Percentiles rank a stretch among this genome's conserved stretches.
Conservation (phyloP, 225 moss, liverwort and hornwort species). For the Marchantia paleacea region DNA sequence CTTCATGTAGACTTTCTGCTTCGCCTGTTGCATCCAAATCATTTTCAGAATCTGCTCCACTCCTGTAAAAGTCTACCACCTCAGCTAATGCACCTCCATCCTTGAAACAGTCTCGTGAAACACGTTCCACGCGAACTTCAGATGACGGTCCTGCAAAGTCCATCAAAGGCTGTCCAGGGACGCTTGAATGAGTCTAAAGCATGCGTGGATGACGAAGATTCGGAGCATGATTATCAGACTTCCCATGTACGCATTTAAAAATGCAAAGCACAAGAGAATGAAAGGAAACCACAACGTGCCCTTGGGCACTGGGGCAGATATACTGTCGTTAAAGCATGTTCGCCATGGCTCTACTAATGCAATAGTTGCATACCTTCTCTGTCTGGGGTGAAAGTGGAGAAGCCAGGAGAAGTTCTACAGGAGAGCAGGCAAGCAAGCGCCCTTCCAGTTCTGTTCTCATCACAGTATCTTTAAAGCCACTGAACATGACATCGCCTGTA, state of each 20-base stretch:
- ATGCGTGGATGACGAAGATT: not conserved
- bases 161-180: conserved; percentile 59
- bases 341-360: too few species aligned
- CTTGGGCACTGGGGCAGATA: too few species aligned
- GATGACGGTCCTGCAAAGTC: conserved; percentile 79
- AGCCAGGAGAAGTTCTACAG: conserved; percentile 83
- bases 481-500: conserved; percentile 91
- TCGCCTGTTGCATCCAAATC: conserved; percentile 13
- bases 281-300: not conserved
- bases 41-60: conserved; percentile 34
- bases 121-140: conserved; percentile 77
- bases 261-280: not conserved
- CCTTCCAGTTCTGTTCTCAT: conserved; percentile 86
- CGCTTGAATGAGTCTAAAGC: too few species aligned
- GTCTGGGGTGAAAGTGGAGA: conserved; percentile 75
- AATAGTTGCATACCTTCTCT: conserved; percentile 59
- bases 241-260: not conserved
- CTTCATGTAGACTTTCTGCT: conserved; percentile 59
- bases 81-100: conserved; percentile 90
- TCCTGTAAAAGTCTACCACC: conserved; percentile 71
- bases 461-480: conserved; percentile 73
- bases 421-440: conserved; percentile 71
- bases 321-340: too few species aligned
- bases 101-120: conserved; percentile 75
- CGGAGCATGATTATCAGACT: not conserved